These are phyloP conservation scores for Monosporozyma aerobia DNA, from an alignment of 805 yeast species.

Conservation along the genomic window DNA sequence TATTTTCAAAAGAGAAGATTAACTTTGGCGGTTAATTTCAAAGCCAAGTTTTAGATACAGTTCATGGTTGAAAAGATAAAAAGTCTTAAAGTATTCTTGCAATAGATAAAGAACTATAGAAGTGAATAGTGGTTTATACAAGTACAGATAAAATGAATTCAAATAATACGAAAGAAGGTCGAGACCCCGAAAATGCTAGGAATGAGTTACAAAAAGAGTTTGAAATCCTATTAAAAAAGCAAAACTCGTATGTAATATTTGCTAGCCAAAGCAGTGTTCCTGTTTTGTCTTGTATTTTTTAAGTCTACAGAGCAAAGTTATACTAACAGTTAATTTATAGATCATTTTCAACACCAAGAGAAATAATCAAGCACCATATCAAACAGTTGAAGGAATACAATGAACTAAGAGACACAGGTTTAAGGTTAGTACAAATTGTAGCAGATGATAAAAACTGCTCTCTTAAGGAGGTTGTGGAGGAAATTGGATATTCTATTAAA, in stretches of 20 bases:
- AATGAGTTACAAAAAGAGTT: not conserved
- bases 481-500: conserved; percentile 35
- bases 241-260: conserved; percentile 1
- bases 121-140: not conserved
- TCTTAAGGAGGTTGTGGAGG: conserved; percentile 41
- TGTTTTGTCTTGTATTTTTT: not conserved
- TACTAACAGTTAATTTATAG: not conserved
- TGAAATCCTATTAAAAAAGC: not conserved
- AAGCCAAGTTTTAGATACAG: not conserved
- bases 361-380: conserved; percentile 44
- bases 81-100: not conserved
- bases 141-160: not conserved
- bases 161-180: not conserved
- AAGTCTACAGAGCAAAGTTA: not conserved
- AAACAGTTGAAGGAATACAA: conserved; percentile 46
- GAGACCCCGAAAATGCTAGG: not conserved
- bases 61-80: not conserved
- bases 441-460: conserved; percentile 48
- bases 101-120: not conserved
- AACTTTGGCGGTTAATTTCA: not conserved
- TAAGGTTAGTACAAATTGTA: conserved; percentile 47
- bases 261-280: too few relatives aligned
- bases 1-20: not conserved
- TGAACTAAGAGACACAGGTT: conserved; percentile 53
- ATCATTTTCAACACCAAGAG: conserved; percentile 27